Evolutionary conservation across 306 rosid genomes (phyloP), one percentile per base, ranked within the genome.

Genomic region (Cicer chorassanicum): DNA sequence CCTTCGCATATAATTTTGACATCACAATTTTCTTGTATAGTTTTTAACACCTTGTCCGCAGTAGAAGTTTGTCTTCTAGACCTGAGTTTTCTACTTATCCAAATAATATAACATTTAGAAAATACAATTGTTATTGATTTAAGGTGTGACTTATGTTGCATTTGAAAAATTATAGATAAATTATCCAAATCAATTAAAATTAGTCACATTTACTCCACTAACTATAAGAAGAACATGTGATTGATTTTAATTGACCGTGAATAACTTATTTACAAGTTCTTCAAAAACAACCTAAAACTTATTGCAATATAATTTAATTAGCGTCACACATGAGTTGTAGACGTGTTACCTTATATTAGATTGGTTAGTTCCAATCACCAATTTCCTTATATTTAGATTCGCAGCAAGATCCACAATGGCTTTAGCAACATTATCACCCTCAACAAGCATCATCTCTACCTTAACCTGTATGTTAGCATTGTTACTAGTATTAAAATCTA

Each of bases 1-100:
- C 83, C 83, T 74, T 81, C 73, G 4, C 88, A 81, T 42, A 84
- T 78, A 69, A 84, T 69, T 51, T 78, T 84, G 2, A 84, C 40
- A 24, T 81, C 81, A 57, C 88, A 84, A 1, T 36, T 81, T 55
- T 74, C 81, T 13, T 73, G 73, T 19, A 61, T 75, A 36, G 45
- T 64, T 41, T 64, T 68, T 2, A 64, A 10, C 55, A 84, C 76
- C 73, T 18, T 54, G 45, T 21, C 53, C 6, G 81, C 81, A 43
- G 51, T 70, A 19, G 5, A 59, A 13, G 63, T 73, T 36, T 42
- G 64, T 6, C 78, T 77, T 49, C 61, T 19, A 6, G 59, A 12
- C 59, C 13, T 77, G 13, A 12, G 70, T 69, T 77, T 73, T 49
- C 83, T 77, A 7, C 1, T 46, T 46, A 69, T 64, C 43, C 80